Evolutionary conservation across 331 rosid species (phyloP).

Genomic region (Cydonia oblonga): DNA sequence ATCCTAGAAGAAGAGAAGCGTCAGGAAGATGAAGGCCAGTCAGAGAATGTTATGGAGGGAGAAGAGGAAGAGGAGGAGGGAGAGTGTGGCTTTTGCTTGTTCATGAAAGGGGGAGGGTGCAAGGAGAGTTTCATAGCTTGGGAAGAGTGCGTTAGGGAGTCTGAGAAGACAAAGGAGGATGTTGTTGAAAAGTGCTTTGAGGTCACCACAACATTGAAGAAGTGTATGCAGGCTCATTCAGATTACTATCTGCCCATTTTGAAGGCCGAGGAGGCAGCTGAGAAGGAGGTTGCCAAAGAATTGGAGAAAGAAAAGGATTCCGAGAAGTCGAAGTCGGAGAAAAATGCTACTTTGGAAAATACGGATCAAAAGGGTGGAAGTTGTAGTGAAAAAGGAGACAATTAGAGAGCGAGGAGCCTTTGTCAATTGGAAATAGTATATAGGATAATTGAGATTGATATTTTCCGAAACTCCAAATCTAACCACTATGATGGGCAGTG

Average conservation of each 20-base stretch:
- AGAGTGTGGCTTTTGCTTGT: slow-evolving; percentile 86
- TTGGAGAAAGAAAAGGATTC: slow-evolving; percentile 23
- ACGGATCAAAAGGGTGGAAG: neutral
- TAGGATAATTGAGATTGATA: neutral
- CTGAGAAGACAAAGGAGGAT: slow-evolving; percentile 50
- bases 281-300: slow-evolving; percentile 28
- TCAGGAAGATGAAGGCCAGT: slow-evolving; percentile 7
- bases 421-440: neutral
- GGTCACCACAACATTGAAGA: slow-evolving; percentile 34
- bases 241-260: slow-evolving; percentile 65
- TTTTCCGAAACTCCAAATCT: neutral
- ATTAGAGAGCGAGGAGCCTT: neutral
- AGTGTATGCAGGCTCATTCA: slow-evolving; percentile 67
- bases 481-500: neutral
- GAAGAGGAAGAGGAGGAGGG: slow-evolving; percentile 17
- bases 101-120: slow-evolving; percentile 91
- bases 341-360: neutral
- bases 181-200: slow-evolving; percentile 60
- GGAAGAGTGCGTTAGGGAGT: slow-evolving; percentile 67
- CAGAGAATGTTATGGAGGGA: neutral
- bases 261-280: slow-evolving; percentile 58
- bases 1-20: slow-evolving; percentile 2
- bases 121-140: slow-evolving; percentile 47
- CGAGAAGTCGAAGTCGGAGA: neutral
- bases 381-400: slow-evolving; percentile 5